These are phyloP conservation scores for Odontarrhena argentea DNA, from an alignment of 345 rosid genomes.

Conservation along the genomic window DNA sequence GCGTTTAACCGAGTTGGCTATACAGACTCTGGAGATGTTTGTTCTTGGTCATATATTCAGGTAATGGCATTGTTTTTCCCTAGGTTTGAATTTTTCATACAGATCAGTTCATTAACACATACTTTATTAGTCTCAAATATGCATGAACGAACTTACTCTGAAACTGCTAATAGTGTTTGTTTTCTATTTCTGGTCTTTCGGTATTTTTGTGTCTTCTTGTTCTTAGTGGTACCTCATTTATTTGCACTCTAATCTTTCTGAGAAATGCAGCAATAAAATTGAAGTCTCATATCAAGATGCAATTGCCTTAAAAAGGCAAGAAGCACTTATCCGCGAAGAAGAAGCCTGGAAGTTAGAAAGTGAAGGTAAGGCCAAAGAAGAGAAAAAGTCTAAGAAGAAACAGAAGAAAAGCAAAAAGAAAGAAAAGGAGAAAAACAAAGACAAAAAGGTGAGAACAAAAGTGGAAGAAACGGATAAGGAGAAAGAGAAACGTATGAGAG, in stretches of 20 bases:
- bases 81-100: constrained; percentile 15
- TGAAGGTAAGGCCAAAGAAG: constrained; percentile 84
- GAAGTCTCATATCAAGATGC: constrained; percentile 96
- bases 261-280: constrained; percentile 69
- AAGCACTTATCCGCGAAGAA: constrained; percentile 95
- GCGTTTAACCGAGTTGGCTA: constrained; percentile 87
- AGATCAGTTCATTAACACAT: constrained; percentile 5
- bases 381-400: constrained; percentile 89
- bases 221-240: constrained; percentile 33
- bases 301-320: constrained; percentile 88
- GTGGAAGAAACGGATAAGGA: constrained; percentile 47
- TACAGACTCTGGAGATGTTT: constrained; percentile 88
- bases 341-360: constrained; percentile 77
- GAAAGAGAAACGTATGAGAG: constrained; percentile 49
- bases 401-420: constrained; percentile 80
- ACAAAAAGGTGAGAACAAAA: constrained; percentile 48
- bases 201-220: constrained; percentile 23
- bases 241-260: constrained; percentile 33
- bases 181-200: constrained; percentile 25
- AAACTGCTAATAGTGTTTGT: constrained; percentile 22
- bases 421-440: constrained; percentile 79
- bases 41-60: constrained; percentile 88
- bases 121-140: constrained; percentile 15
- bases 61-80: constrained; percentile 41
- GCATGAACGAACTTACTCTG: constrained; percentile 21